phyloP scores from a whole-genome alignment of 1,284 basidiomycete species.

The Earliella scabrosa region DNA sequence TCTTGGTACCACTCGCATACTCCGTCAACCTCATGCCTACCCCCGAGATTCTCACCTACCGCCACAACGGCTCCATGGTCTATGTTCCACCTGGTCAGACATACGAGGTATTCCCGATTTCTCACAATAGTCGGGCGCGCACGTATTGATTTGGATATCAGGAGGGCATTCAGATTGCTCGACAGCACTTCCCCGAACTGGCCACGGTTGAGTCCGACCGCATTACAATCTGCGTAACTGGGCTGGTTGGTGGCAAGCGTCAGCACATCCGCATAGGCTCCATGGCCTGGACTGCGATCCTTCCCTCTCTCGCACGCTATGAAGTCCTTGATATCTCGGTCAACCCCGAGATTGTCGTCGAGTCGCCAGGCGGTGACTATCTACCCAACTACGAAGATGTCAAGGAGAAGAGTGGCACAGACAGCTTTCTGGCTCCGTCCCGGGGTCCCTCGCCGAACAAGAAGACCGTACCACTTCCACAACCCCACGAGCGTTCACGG shows the following conservation, averaged over 20 bases:
- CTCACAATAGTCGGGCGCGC: not conserved
- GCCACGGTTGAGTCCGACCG: slow-evolving; percentile 40
- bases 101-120: slow-evolving; percentile 45
- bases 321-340: slow-evolving; percentile 58
- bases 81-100: slow-evolving; percentile 54
- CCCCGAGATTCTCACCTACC: slow-evolving; percentile 54
- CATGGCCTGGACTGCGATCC: slow-evolving; percentile 56
- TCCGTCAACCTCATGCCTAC: not conserved
- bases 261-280: slow-evolving; percentile 54
- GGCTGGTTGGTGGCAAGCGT: slow-evolving; percentile 37
- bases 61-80: slow-evolving; percentile 47
- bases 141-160: slow-evolving; percentile 29
- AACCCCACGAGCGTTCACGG: not conserved
- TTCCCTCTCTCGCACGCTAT: slow-evolving; percentile 48
- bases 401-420: slow-evolving; percentile 4
- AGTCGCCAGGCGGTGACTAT: slow-evolving; percentile 6
- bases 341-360: slow-evolving; percentile 18
- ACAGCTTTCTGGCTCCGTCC: slow-evolving; percentile 12
- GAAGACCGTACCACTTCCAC: not conserved
- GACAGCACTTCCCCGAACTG: slow-evolving; percentile 53
- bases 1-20: not conserved
- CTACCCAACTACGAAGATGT: slow-evolving; percentile 17
- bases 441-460: slow-evolving; percentile 5
- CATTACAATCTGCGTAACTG: slow-evolving; percentile 51
- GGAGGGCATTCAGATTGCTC: slow-evolving; percentile 59